A percentile compares a stretch with the other conserved stretches of the same genome.
Evolutionary conservation across 495 filamentous ascomycete genomes (phyloP).

Genomic region (Neurospora sp.): DNA sequence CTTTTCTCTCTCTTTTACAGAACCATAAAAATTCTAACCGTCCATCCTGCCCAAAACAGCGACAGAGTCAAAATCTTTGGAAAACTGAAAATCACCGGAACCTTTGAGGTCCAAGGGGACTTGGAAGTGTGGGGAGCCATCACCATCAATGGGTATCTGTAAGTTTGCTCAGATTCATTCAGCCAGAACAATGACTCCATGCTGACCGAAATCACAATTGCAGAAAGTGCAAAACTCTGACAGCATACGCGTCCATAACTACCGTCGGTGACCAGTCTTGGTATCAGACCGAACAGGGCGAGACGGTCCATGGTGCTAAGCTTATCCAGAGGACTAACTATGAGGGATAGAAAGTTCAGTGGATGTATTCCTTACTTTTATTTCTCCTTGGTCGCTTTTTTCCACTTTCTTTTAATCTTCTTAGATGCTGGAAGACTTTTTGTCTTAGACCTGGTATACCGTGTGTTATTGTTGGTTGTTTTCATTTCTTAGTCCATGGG

Average conservation of each 20-base stretch:
- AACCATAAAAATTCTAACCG: neutral
- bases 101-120: slow-evolving; percentile 21
- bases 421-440: neutral
- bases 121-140: slow-evolving; percentile 29
- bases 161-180: slow-evolving; percentile 5
- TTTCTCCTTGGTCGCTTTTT: neutral
- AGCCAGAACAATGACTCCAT: neutral
- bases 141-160: slow-evolving; percentile 29
- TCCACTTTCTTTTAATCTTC: neutral
- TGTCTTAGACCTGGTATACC: neutral
- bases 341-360: slow-evolving; percentile 9
- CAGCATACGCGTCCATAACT: slow-evolving; percentile 27
- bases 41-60: neutral
- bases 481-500: neutral
- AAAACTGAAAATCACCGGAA: slow-evolving; percentile 27
- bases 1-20: neutral
- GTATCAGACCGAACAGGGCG: slow-evolving; percentile 23
- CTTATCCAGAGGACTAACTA: slow-evolving; percentile 20
- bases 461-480: neutral
- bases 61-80: slow-evolving; percentile 34
- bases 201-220: neutral
- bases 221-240: slow-evolving; percentile 27
- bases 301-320: slow-evolving; percentile 27
- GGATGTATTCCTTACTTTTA: neutral
- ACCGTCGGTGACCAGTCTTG: slow-evolving; percentile 29